Conservation (phyloP, 1,284 basidiomycete genomes). For the Microbotryum scabiosae region DNA sequence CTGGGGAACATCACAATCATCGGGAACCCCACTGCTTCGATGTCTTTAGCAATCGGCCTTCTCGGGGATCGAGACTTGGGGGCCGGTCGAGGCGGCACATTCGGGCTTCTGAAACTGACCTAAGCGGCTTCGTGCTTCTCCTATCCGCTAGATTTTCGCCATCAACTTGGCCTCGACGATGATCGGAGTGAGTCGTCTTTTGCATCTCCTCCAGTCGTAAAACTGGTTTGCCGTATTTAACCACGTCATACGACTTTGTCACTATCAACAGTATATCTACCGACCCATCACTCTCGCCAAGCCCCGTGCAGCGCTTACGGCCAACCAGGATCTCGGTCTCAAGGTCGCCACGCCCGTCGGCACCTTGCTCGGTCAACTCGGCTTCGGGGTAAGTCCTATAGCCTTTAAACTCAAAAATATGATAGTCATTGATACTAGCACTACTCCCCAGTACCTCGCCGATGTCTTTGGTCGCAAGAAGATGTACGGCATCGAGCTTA, state of each 20-base stretch:
- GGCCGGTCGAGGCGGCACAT: no score
- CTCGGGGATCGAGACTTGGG: no score
- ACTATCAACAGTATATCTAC: slow-evolving; percentile 51
- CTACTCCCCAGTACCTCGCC: slow-evolving; percentile 45
- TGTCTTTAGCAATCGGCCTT: no score
- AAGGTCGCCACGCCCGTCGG: slow-evolving; percentile 54
- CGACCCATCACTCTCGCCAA: slow-evolving; percentile 44
- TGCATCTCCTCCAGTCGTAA: no score
- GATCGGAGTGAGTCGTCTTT: slow-evolving; percentile 45
- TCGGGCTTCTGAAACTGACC: no score
- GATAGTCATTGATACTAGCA: no score
- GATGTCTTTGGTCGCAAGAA: slow-evolving; percentile 61
- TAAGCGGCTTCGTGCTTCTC: no score
- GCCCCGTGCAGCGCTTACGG: slow-evolving; percentile 42
- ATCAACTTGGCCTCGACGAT: slow-evolving; percentile 69
- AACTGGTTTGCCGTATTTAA: no score
- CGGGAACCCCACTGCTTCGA: no score
- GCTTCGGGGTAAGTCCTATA: no score
- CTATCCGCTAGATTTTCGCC: slow-evolving; percentile 54
- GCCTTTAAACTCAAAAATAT: no score
- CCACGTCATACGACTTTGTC: no score
- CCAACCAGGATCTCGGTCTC: slow-evolving; percentile 58
- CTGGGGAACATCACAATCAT: background rate
- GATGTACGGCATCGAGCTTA: slow-evolving; percentile 65
- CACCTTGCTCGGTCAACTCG: slow-evolving; percentile 41